These are phyloP conservation scores for Fistulina hepatica DNA, from an alignment of 1,284 basidiomycete genomes.

Conservation along the genomic window DNA sequence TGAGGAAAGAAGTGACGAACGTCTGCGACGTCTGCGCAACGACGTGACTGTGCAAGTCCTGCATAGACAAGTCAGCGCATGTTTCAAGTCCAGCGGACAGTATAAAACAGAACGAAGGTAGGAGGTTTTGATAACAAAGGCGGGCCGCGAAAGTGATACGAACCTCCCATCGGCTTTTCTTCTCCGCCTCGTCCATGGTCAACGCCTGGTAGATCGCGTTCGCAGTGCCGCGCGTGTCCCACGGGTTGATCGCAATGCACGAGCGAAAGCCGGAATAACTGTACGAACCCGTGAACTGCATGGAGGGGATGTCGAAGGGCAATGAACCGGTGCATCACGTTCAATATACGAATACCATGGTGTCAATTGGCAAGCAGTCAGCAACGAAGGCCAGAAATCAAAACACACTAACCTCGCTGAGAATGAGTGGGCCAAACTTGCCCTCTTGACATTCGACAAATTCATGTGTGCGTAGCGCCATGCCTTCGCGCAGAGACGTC, in stretches of 20 bases:
- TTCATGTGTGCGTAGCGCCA: constrained; percentile 78
- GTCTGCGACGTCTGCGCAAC: constrained; percentile 81
- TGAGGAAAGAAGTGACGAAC: constrained; percentile 74
- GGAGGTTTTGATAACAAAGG: too few relatives aligned
- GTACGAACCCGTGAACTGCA: constrained; percentile 77
- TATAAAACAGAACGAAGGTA: not conserved
- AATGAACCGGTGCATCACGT: too few relatives aligned
- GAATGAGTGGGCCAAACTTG: constrained; percentile 56
- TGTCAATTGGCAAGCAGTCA: too few relatives aligned
- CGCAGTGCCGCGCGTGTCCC: constrained; percentile 66
- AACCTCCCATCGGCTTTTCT: constrained; percentile 64
- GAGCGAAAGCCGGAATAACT: constrained; percentile 77
- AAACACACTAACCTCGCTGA: constrained; percentile 49
- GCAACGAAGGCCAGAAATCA: constrained; percentile 1
- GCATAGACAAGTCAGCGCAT: constrained; percentile 1
- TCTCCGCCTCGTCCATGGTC: constrained; percentile 69
- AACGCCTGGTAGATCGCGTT: constrained; percentile 70
- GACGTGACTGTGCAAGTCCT: constrained; percentile 78
- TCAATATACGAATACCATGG: too few relatives aligned
- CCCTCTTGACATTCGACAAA: constrained; percentile 77
- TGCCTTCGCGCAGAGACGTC: constrained; percentile 76
- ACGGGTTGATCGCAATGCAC: constrained; percentile 79
- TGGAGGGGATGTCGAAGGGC: not conserved
- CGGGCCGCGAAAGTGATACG: too few relatives aligned
- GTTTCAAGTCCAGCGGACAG: not conserved